A percentile compares a stretch with the other conserved stretches of the same genome.
These are phyloP conservation scores for Patellifolia procumbens DNA, from an alignment of 179 eudicot genomes.

Conservation along the genomic window DNA sequence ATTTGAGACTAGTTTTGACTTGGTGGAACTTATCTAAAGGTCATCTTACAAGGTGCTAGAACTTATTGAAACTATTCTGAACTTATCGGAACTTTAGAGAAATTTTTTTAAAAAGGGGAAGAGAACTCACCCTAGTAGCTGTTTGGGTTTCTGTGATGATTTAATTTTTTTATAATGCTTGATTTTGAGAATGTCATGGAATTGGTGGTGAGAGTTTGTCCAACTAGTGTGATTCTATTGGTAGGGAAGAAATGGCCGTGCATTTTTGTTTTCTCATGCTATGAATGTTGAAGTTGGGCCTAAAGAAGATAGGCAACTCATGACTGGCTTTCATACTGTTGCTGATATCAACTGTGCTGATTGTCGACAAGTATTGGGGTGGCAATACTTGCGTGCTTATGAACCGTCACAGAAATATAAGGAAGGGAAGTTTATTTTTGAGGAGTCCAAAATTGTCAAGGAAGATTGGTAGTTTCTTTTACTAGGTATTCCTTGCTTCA, in stretches of 20 bases:
- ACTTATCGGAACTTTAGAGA: no score
- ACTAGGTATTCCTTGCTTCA: constrained; percentile 13
- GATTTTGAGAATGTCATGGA: not conserved
- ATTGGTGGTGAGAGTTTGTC: not conserved
- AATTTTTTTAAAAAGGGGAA: no score
- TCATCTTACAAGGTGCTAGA: no score
- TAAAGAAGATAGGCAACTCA: constrained; percentile 50
- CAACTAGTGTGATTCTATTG: constrained; percentile 19
- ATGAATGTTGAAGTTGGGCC: constrained; percentile 58
- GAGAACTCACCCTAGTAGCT: no score
- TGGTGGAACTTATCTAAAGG: no score
- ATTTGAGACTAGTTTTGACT: no score
- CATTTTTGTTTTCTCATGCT: constrained; percentile 60
- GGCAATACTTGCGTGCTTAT: constrained; percentile 63
- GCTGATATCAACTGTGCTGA: constrained; percentile 53
- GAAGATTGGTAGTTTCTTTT: constrained; percentile 38
- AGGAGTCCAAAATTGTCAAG: constrained; percentile 60
- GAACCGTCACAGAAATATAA: constrained; percentile 52
- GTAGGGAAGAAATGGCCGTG: constrained; percentile 63
- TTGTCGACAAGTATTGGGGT: constrained; percentile 56
- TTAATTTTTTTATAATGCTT: not conserved
- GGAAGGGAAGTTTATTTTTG: constrained; percentile 59
- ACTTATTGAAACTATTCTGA: no score
- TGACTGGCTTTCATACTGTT: constrained; percentile 56
- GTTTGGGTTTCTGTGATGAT: constrained; percentile 5